These are phyloP conservation scores for Adansonia rubrostipa DNA, from an alignment of 441 rosid species.

Conservation along the genomic window DNA sequence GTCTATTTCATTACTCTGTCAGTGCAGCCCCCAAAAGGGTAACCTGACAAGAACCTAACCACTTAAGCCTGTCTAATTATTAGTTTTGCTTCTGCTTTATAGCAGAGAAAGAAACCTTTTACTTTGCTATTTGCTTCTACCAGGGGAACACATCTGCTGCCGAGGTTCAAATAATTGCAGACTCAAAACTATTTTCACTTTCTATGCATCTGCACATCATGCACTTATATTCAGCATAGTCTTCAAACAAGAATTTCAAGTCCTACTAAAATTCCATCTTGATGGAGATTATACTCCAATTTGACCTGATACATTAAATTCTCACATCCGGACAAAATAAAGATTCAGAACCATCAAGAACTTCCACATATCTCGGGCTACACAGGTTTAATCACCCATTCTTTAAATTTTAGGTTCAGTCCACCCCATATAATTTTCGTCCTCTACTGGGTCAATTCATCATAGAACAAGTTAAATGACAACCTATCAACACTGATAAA, in stretches of 20 bases:
- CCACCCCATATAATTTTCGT: background rate
- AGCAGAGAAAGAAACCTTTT: constrained; percentile 4
- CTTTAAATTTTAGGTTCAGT: background rate
- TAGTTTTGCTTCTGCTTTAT: background rate
- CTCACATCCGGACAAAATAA: background rate
- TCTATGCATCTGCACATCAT: too few species aligned
- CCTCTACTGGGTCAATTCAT: background rate
- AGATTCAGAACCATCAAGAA: background rate
- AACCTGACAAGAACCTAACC: background rate
- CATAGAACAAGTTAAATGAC: background rate
- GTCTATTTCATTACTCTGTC: background rate
- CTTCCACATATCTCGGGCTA: background rate
- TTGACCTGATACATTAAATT: background rate
- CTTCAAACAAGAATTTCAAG: background rate
- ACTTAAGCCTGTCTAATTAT: background rate
- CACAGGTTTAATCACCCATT: background rate
- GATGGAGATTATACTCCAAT: too few species aligned
- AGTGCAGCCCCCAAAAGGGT: background rate
- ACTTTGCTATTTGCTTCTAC: background rate
- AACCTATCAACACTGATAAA: background rate
- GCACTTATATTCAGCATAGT: background rate
- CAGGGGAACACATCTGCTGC: background rate
- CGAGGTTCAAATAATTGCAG: background rate
- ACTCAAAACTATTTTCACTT: background rate
- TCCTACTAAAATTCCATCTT: background rate